Base-by-base conservation (phyloP, 495 filamentous ascomycete genomes). In the Neurospora tetraspora region DNA sequence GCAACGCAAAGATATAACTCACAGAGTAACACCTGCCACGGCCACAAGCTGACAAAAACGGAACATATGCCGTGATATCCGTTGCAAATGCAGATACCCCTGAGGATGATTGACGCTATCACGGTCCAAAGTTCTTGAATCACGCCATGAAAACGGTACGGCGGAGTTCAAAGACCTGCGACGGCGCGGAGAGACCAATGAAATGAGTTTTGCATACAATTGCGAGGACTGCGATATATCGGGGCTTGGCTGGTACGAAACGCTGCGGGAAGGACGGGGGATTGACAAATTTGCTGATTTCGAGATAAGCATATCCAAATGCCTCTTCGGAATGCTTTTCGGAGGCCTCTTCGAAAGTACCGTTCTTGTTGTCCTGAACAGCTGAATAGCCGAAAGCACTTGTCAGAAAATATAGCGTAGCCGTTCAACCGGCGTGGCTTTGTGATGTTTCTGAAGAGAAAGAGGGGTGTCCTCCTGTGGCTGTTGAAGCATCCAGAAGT, bases 401-500 rank as follows among this genome's bases (percentile, higher is more conserved):
- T 65, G 53, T 18, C 23, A 9, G 12, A 34, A 65, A 59, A 34
- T 18, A 36, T 36, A 65, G 11, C 27, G 53, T 65, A 3, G 27
- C 53, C 31, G 27, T 65, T 65, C 53, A 65, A 36, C 53, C 53
- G 53, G 31, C 27, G 27, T 65, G 27, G 53, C 53, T 65, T 36
- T 71, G 37, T 23, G 11, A 39, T 39, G 20, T 69, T 9, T 34
- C 53, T 72, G 9, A 20, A 42, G 31, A n/a, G 12, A 20, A 31
- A 40, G 16, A 37, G 71, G 18, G 75, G 73, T 39, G 82, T 70
- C 71, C 77, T 76, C 43, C 77, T 79, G 36, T 83, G 71, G 73
- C 83, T 82, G 71, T 83, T 84, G 75, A 84, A 83, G 82, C 82
- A 78, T 23, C 45, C 45, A 61, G 23, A 31, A 61, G 53, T 65